phyloP scores from a whole-genome alignment of 805 yeast species.

The Myxozyma mucilagina region DNA sequence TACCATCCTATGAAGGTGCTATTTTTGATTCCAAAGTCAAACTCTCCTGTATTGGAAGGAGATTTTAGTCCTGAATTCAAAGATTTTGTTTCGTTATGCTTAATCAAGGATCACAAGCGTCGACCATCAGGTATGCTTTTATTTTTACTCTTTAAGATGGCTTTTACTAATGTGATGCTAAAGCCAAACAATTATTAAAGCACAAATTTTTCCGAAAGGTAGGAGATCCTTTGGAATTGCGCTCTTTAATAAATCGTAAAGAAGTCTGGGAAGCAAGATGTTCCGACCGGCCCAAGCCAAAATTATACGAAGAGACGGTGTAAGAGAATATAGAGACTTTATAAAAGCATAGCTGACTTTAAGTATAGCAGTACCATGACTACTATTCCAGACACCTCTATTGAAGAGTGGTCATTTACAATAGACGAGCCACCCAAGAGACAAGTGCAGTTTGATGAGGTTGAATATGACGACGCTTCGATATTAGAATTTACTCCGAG shows the following conservation, averaged over 20 bases:
- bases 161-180: background rate
- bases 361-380: background rate
- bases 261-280: slow-evolving; percentile 46
- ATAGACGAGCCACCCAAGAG: slow-evolving; percentile 7
- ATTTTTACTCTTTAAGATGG: background rate
- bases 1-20: slow-evolving; percentile 58
- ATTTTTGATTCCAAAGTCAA: slow-evolving; percentile 51
- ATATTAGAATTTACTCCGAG: background rate
- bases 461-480: background rate
- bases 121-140: slow-evolving; percentile 52
- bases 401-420: slow-evolving; percentile 24
- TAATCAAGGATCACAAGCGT: slow-evolving; percentile 64
- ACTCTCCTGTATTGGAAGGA: slow-evolving; percentile 48
- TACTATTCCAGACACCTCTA: slow-evolving; percentile 1
- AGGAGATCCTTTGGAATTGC: slow-evolving; percentile 43
- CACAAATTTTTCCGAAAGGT: slow-evolving; percentile 60
- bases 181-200: slow-evolving; percentile 57
- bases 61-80: slow-evolving; percentile 54
- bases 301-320: slow-evolving; percentile 43
- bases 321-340: background rate
- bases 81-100: slow-evolving; percentile 68
- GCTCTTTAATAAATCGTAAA: slow-evolving; percentile 48
- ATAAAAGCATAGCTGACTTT: background rate
- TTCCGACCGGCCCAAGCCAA: slow-evolving; percentile 35
- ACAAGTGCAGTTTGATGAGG: slow-evolving; percentile 5